phyloP scores from a whole-genome alignment of 2,329 filamentous ascomycete species.

The Nemania sp. region DNA sequence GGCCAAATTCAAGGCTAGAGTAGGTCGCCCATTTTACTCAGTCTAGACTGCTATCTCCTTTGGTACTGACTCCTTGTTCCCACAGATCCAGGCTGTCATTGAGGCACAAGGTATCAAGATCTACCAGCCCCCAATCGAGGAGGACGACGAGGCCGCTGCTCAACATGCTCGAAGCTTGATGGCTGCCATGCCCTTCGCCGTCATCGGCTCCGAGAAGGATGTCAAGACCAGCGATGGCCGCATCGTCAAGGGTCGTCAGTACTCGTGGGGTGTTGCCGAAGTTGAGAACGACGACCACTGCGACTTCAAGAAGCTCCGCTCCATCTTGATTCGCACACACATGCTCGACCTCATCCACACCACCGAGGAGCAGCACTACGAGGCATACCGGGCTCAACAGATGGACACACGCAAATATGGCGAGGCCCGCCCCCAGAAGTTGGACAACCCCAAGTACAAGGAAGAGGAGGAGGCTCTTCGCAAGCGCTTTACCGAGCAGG shows the following conservation, averaged over 20 bases:
- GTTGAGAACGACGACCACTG: conserved; percentile 99
- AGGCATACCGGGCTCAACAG: conserved; percentile 97
- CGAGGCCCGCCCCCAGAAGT: conserved; percentile 93
- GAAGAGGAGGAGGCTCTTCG: conserved; percentile 97
- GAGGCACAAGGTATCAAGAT: conserved; percentile 99
- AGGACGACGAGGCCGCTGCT: conserved; percentile 95
- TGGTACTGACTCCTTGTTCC: conserved; percentile 14
- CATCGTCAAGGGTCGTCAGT: conserved; percentile 98
- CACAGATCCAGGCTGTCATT: conserved; percentile 88
- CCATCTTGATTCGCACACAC: conserved; percentile 97
- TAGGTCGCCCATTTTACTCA: conserved; percentile 52
- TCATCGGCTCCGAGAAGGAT: conserved; percentile 99
- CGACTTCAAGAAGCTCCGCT: conserved; percentile 99
- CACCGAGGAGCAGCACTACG: conserved; percentile 98
- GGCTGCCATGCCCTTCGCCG: conserved; percentile 96
- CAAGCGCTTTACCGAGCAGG: conserved; percentile 99
- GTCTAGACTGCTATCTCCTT: neutral
- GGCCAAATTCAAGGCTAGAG: conserved; percentile 91
- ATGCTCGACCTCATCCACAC: conserved; percentile 99
- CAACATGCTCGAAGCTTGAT: conserved; percentile 94
- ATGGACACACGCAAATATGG: conserved; percentile 99
- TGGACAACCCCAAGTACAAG: conserved; percentile 99
- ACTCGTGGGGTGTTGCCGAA: conserved; percentile 98
- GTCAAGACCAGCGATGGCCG: conserved; percentile 95
- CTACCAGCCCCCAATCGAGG: conserved; percentile 96